A percentile compares a stretch with the other conserved stretches of the same genome.
Evolutionary conservation across 176 grass and related monocot genomes (phyloP).

Genomic region (Rhipidocladum racemiflorum): DNA sequence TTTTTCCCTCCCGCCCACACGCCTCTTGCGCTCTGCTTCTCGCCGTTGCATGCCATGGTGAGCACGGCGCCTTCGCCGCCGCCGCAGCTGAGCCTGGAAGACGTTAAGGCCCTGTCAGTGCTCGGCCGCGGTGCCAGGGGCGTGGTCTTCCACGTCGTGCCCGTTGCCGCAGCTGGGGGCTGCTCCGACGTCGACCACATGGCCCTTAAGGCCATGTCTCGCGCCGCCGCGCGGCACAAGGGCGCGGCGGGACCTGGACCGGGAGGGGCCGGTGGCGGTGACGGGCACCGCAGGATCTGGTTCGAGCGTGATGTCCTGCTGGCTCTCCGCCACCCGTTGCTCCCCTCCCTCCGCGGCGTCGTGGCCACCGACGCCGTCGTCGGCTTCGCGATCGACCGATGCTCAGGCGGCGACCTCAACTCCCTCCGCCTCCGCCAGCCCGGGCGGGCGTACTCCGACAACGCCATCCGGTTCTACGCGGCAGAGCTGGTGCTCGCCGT

Average conservation of each 20-base stretch:
- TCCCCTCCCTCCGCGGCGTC: slow-evolving; percentile 67
- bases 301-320: slow-evolving; percentile 73
- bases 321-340: slow-evolving; percentile 50
- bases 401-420: slow-evolving; percentile 71
- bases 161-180: background rate
- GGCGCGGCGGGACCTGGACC: background rate
- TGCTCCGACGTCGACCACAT: background rate
- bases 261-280: background rate
- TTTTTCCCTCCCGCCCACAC: background rate
- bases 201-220: slow-evolving; percentile 75
- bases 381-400: slow-evolving; percentile 64
- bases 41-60: background rate
- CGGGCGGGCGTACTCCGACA: slow-evolving; percentile 60
- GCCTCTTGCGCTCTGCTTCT: background rate
- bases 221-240: slow-evolving; percentile 40
- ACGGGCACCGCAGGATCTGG: slow-evolving; percentile 66
- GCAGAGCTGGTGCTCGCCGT: slow-evolving; percentile 72
- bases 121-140: slow-evolving; percentile 69
- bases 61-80: slow-evolving; percentile 8
- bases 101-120: slow-evolving; percentile 59
- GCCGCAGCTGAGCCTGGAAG: slow-evolving; percentile 36
- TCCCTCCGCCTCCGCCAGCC: slow-evolving; percentile 44
- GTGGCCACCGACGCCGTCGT: slow-evolving; percentile 66
- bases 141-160: slow-evolving; percentile 66
- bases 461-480: slow-evolving; percentile 73